Evolutionary conservation across 768 basidiomycete species (phyloP).

Genomic region (Auriscalpium microsporum): DNA sequence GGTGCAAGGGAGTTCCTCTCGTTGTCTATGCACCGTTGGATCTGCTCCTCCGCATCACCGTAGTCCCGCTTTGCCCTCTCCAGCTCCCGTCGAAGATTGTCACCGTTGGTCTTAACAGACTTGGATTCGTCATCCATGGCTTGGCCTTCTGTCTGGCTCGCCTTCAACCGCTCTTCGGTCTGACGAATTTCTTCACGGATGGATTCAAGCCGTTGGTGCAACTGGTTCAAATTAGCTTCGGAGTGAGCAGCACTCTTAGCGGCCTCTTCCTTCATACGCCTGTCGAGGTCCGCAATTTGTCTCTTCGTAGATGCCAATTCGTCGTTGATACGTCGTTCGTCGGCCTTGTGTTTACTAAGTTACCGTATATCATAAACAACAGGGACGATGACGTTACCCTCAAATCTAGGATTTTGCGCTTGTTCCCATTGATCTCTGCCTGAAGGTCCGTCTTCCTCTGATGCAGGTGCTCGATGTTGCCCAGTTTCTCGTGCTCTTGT

Average conservation of each 20-base stretch:
- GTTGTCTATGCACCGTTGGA: constrained; percentile 38
- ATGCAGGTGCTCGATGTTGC: constrained; percentile 40
- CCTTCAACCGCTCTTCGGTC: constrained; percentile 6
- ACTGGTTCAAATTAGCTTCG: constrained; percentile 55
- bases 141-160: neutral
- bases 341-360: constrained; percentile 1
- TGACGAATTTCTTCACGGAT: constrained; percentile 27
- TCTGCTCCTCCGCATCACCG: constrained; percentile 38
- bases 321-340: constrained; percentile 7
- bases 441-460: constrained; percentile 29
- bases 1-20: constrained; percentile 52
- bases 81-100: constrained; percentile 25
- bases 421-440: constrained; percentile 43
- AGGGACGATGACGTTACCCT: constrained; percentile 3
- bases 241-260: constrained; percentile 31
- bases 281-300: constrained; percentile 7
- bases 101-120: constrained; percentile 23
- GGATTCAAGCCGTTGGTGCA: constrained; percentile 39
- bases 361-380: neutral
- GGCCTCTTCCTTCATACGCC: constrained; percentile 6
- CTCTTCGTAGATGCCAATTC: constrained; percentile 3
- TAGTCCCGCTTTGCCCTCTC: constrained; percentile 34
- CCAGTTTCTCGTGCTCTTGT: constrained; percentile 31
- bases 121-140: constrained; percentile 1
- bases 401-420: constrained; percentile 37